phyloP scores from a whole-genome alignment of 2,329 filamentous ascomycete genomes.

The Pyricularia sp. region DNA sequence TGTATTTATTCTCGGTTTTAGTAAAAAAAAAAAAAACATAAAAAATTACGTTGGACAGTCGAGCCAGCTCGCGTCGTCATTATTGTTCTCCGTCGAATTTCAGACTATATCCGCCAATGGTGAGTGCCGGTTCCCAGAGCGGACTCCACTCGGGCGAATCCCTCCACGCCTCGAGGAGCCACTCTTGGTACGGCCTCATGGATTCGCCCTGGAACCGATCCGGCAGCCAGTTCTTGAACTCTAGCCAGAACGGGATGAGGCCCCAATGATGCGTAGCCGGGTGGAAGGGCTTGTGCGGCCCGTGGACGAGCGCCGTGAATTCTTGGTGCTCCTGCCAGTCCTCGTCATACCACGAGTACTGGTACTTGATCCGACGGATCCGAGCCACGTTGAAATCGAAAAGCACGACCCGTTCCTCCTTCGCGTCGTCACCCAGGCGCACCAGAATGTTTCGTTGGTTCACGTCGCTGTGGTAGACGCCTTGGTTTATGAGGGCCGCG shows the following conservation, averaged over 20 bases:
- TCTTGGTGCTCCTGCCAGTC: no score
- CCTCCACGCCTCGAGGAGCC: background rate
- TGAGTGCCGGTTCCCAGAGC: background rate
- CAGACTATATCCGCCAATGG: background rate
- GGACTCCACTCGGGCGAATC: background rate
- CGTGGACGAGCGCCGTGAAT: background rate
- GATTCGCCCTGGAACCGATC: background rate
- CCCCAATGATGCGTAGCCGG: background rate
- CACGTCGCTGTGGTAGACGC: slow-evolving; percentile 5
- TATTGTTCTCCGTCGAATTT: background rate
- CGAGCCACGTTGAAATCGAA: background rate
- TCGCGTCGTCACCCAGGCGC: background rate
- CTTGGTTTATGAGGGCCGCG: background rate
- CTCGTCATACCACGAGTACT: background rate
- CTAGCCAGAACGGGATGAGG: background rate
- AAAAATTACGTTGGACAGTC: no score
- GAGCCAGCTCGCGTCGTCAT: background rate
- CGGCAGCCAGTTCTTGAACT: background rate
- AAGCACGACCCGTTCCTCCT: background rate
- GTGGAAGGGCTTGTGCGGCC: background rate
- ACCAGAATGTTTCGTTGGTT: slow-evolving; percentile 4
- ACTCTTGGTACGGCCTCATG: background rate
- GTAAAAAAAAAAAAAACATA: no score
- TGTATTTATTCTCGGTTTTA: slow-evolving; percentile 20
- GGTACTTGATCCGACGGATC: background rate